Base-by-base conservation (phyloP, 176 grass and related monocot genomes). In the Hordeum marinum region DNA sequence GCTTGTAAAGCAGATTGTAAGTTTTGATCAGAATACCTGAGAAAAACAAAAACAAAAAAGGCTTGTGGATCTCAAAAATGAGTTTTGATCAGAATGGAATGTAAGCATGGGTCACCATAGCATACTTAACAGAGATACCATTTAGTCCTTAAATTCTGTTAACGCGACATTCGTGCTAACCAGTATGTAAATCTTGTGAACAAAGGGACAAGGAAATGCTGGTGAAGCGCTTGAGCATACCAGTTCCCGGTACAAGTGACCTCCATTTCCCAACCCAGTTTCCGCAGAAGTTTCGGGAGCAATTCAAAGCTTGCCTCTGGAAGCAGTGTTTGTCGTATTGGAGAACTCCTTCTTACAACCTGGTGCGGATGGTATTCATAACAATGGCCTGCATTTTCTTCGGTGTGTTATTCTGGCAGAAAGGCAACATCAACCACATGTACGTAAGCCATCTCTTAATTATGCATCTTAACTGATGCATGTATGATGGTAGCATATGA, bases 221-320 rank as follows among this genome's bases (percentile, higher is more conserved):
- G 0, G 85, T 90, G 18, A 88, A 79, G 42, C 55, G 48, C 17
- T 83, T 94, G 65, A 85, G 87, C 45, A 66, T 31, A 65, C 89
- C 89, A 78, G 40, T 70, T 84, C 80, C 79, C 21, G 87, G 89
- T 43, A 72, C 59, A 11, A 84, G 34, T 3, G 77, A 97, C 12
- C 82, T 97, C 36, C 43, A 63, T 81, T 97, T 94, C 11, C 63
- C 78, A 59, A 97, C 89, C 11, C 62, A 15, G 36, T 94, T 82
- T 75, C 82, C 94, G 12, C 91, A 92, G 29, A 94, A 40, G 35
- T 81, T 81, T 68, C 63, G 76, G 85, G 91, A 79, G 52, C 94
- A 93, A 31, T 83, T 93, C 23, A 96, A 89, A 86, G 88, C 94
- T 31, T 96, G 88, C 39, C 63, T 96, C 21, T 96, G 94, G 94